Evolutionary conservation across 768 basidiomycete genomes (phyloP).

Genomic region (Lanmaoa pseudosensibilis): DNA sequence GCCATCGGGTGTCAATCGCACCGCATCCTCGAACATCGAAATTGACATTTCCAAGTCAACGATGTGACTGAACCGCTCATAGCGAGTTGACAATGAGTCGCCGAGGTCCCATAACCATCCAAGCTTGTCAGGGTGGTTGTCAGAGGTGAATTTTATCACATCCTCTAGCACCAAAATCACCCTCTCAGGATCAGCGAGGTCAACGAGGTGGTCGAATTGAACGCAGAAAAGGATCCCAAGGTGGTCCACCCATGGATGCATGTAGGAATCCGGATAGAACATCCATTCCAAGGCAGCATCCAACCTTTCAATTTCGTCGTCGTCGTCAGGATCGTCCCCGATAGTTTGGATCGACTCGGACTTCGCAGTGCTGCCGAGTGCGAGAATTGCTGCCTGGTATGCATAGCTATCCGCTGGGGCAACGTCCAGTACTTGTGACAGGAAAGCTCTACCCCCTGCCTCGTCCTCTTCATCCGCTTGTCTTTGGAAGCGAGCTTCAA

Average conservation of each 20-base stretch:
- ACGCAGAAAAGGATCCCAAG: not conserved
- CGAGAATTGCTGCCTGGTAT: not conserved
- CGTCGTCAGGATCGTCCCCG: not conserved
- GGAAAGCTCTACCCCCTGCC: not conserved
- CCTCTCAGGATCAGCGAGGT: too few species aligned
- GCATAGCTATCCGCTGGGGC: not conserved
- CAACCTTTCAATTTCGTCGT: not conserved
- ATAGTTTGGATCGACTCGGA: not conserved
- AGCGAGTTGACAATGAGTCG: not conserved
- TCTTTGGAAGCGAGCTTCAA: conserved; percentile 9
- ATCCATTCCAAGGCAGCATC: not conserved
- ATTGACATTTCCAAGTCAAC: not conserved
- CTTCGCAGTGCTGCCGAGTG: not conserved
- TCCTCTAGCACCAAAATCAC: not conserved
- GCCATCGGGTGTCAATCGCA: too few species aligned
- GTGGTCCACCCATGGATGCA: not conserved
- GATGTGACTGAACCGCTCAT: not conserved
- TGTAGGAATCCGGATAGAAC: not conserved
- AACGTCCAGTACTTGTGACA: not conserved
- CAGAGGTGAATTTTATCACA: too few species aligned
- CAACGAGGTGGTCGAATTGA: not conserved
- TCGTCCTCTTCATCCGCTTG: not conserved
- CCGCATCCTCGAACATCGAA: not conserved
- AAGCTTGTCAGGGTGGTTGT: too few species aligned
- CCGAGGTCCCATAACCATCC: too few species aligned